phyloP scores from a whole-genome alignment of 106 monocot genomes.

The Narthecium ossifragum region DNA sequence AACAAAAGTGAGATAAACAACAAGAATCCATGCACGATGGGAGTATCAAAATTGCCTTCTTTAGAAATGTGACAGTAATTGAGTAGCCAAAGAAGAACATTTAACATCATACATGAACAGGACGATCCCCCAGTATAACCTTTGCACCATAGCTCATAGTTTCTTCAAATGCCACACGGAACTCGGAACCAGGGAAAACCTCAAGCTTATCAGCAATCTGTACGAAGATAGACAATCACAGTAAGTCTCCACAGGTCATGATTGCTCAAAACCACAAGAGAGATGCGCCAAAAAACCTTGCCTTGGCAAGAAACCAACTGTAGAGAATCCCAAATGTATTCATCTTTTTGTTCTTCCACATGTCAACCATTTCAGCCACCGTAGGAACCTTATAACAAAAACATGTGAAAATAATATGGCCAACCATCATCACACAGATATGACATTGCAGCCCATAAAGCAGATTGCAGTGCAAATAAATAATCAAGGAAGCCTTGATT shows the following conservation, averaged over 20 bases:
- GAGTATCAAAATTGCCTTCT: too few relatives aligned
- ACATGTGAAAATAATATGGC: too few relatives aligned
- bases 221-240: not conserved
- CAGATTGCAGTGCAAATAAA: too few relatives aligned
- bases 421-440: too few relatives aligned
- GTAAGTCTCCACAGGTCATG: not conserved
- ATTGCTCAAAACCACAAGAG: not conserved
- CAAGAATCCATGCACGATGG: too few relatives aligned
- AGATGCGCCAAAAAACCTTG: slow-evolving; percentile 14
- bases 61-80: too few relatives aligned
- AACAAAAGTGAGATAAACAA: too few relatives aligned
- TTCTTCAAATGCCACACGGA: slow-evolving; percentile 94
- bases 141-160: slow-evolving; percentile 78
- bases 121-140: slow-evolving; percentile 88
- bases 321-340: slow-evolving; percentile 89
- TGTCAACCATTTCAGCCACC: slow-evolving; percentile 81
- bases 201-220: slow-evolving; percentile 83
- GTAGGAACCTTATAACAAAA: slow-evolving; percentile 66
- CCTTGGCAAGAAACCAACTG: slow-evolving; percentile 96
- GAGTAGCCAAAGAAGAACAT: too few relatives aligned
- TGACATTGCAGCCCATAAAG: too few relatives aligned
- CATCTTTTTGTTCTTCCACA: slow-evolving; percentile 81
- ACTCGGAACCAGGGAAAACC: slow-evolving; percentile 89
- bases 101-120: slow-evolving; percentile 82
- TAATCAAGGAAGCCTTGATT: too few relatives aligned